Conservation (phyloP, 2,329 filamentous ascomycete species). For the Fusarium equiseti region DNA sequence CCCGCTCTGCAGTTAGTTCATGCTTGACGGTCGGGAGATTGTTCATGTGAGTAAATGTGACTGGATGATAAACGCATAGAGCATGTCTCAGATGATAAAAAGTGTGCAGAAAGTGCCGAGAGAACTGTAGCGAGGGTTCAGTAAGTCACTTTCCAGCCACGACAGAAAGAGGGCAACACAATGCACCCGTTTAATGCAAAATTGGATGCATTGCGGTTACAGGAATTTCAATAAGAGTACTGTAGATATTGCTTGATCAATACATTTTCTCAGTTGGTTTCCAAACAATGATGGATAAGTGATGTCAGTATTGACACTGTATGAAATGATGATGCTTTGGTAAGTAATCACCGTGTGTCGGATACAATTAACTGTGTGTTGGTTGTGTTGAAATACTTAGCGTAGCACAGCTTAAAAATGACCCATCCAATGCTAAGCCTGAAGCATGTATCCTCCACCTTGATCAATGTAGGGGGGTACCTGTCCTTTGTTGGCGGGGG, state of each 20-base stretch:
- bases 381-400: constrained; percentile 18
- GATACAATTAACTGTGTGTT: constrained; percentile 19
- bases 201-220: neutral
- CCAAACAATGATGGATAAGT: neutral
- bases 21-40: neutral
- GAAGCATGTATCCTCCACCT: constrained; percentile 20
- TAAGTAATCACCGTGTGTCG: neutral
- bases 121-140: neutral
- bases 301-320: constrained; percentile 8
- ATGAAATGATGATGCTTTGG: rapidly evolving
- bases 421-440: constrained; percentile 1
- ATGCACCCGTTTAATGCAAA: neutral
- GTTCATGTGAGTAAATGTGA: neutral
- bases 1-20: neutral
- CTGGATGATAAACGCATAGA: neutral
- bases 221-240: constrained; percentile 30
- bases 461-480: constrained; percentile 4
- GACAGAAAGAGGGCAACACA: constrained; percentile 2
- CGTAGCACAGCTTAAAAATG: constrained; percentile 12
- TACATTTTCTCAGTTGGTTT: constrained; percentile 13
- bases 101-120: neutral
- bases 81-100: neutral
- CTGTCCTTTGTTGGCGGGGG: constrained; percentile 9
- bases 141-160: constrained; percentile 22
- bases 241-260: constrained; percentile 8